Conservation (phyloP, 306 rosid genomes). For the Crotalaria pallida region DNA sequence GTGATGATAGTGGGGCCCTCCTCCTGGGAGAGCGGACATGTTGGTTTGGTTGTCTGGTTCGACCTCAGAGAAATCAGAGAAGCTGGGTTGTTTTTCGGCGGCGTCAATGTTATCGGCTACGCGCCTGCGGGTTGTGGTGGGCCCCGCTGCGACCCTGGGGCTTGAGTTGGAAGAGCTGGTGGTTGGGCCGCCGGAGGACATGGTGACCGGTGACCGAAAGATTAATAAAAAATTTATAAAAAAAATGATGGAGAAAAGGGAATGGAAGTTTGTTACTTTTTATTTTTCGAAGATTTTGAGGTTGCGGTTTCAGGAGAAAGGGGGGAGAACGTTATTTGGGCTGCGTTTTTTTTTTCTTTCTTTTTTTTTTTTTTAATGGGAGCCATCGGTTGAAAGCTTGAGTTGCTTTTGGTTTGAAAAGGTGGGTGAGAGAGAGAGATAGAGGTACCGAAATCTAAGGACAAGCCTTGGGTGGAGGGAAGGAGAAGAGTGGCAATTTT, state of each 20-base stretch:
- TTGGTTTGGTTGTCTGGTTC: slow-evolving; percentile 32
- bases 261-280: no score
- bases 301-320: background rate
- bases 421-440: background rate
- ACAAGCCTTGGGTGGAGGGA: background rate
- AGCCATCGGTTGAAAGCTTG: background rate
- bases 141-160: slow-evolving; percentile 50
- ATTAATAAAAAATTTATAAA: no score
- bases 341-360: background rate
- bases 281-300: background rate
- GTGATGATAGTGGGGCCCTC: slow-evolving; percentile 35
- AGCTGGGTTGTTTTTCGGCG: slow-evolving; percentile 33
- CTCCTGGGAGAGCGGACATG: slow-evolving; percentile 18
- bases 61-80: slow-evolving; percentile 33
- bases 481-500: slow-evolving; percentile 2
- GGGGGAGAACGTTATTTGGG: background rate
- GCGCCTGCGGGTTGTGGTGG: slow-evolving; percentile 53
- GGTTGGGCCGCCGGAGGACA: slow-evolving; percentile 51
- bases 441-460: slow-evolving; percentile 17
- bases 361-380: no score
- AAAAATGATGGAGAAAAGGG: no score
- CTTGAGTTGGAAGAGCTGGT: slow-evolving; percentile 35
- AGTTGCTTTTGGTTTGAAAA: slow-evolving; percentile 7
- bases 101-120: slow-evolving; percentile 40
- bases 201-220: background rate